A percentile compares a stretch with the other conserved stretches of the same genome.
These are phyloP conservation scores for Diutina mesorugosa DNA, from an alignment of 1,139 yeast genomes.

Conservation along the genomic window DNA sequence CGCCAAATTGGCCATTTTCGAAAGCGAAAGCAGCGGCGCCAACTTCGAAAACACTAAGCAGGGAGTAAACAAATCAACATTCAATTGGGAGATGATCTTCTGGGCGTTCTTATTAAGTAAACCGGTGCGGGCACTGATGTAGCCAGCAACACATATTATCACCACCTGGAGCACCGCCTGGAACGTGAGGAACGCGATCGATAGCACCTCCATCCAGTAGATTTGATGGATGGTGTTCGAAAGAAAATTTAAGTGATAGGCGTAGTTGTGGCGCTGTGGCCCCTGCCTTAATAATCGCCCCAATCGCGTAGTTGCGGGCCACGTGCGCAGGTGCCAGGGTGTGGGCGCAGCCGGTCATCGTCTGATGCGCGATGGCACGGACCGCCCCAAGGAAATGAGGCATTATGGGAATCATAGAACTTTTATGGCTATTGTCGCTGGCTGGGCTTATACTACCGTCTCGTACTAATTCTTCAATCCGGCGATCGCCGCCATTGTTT, in stretches of 20 bases:
- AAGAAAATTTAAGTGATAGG: too few species aligned
- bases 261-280: neutral
- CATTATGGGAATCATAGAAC: too few species aligned
- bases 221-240: neutral
- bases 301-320: too few species aligned
- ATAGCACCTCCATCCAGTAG: neutral
- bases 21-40: slow-evolving; percentile 58
- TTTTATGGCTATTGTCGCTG: too few species aligned
- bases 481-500: too few species aligned
- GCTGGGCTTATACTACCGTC: too few species aligned
- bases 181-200: slow-evolving; percentile 53
- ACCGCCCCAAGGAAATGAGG: too few species aligned
- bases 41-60: slow-evolving; percentile 71
- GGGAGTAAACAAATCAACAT: slow-evolving; percentile 75
- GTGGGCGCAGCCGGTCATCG: too few species aligned
- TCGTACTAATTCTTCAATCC: too few species aligned
- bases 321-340: too few species aligned
- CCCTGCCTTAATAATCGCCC: too few species aligned
- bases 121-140: slow-evolving; percentile 50
- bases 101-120: slow-evolving; percentile 50
- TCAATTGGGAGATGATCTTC: slow-evolving; percentile 50
- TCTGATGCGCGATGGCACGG: too few species aligned
- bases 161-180: slow-evolving; percentile 75
- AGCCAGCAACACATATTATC: slow-evolving; percentile 60
- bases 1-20: slow-evolving; percentile 55